Evolutionary conservation across 1,284 basidiomycete species (phyloP), one percentile per base, ranked within the genome.

Genomic region (Austropuccinia psidii): DNA sequence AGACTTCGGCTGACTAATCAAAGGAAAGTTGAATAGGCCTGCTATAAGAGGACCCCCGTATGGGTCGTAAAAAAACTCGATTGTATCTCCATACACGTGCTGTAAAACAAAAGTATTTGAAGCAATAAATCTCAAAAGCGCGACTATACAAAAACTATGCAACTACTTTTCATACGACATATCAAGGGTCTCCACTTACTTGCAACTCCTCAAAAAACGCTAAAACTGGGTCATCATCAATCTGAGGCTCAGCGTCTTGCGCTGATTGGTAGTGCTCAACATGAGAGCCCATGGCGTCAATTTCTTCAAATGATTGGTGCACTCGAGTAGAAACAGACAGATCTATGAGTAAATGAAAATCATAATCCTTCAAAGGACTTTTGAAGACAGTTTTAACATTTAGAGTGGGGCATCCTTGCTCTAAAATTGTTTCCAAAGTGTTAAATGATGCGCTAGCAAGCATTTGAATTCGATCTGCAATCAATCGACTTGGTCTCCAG

Each of bases 31-130:
- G 90, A 93, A 98, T 0, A 97, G 86, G 0, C 86, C 88, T 7
- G 91, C 94, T 67, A 95, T 88, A 8, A 84, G 83, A 64, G 85
- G 83, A 0, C 95, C 93, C 17, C 96, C 96, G 43, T 88, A 84
- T 0, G 84, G 82, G 78, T 98, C 95, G 78, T 88, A 87, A 84
- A 98, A 98, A 62, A 96, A 84, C 67, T 90, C 85, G 76, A 91
- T 85, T 0, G 88, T 88, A 77, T 93, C 89, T 7, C 85, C 84
- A 81, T 91, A 96, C 4, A 87, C 81, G n/a, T 85, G 83, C 88
- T 93, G 77, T 13, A 5, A 21, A 31, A 17, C 21, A 64, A 24
- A 24, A 47, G 19, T 29, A 69, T 27, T 4, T 41, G 37, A 24
- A 8, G 17, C 1, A 31, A 21, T 31, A 9, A 31, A 60, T 24